Conservation (phyloP, 768 basidiomycete species). For the Suillus clintonianus region DNA sequence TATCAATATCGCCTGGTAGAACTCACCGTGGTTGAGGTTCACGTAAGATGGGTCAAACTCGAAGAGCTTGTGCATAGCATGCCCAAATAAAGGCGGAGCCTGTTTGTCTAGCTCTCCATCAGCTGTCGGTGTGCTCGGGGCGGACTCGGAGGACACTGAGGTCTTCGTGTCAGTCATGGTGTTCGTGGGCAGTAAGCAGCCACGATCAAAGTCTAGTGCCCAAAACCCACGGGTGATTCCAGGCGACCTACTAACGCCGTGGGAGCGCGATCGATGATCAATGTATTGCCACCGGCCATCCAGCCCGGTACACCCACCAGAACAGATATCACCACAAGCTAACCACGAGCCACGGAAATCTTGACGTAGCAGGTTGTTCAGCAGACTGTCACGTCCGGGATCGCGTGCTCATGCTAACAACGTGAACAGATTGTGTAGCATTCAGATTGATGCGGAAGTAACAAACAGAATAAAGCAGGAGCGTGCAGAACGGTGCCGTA, state of each 20-base stretch:
- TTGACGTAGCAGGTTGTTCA: neutral
- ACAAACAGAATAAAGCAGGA: neutral
- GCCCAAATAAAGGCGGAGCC: slow-evolving; percentile 53
- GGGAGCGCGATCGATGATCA: neutral
- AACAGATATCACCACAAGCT: neutral
- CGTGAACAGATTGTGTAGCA: neutral
- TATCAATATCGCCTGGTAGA: neutral
- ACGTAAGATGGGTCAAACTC: slow-evolving; percentile 43
- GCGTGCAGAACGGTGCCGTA: neutral
- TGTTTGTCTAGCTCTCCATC: slow-evolving; percentile 21
- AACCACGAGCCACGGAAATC: neutral
- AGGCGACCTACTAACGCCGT: neutral
- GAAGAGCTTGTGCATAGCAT: slow-evolving; percentile 39
- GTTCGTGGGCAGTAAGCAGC: neutral
- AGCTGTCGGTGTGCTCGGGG: neutral
- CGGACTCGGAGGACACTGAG: neutral
- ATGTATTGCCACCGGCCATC: neutral
- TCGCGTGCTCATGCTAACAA: neutral
- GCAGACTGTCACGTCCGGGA: neutral
- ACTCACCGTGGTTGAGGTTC: slow-evolving; percentile 65
- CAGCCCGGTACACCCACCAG: neutral
- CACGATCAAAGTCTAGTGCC: neutral
- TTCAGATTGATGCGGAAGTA: neutral
- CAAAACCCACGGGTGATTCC: neutral
- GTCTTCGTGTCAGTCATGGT: neutral